Evolutionary conservation across 108 stramenopile genomes (phyloP), one percentile per base, ranked within the genome.

Genomic region (Cyclotella choctawhatcheeana): DNA sequence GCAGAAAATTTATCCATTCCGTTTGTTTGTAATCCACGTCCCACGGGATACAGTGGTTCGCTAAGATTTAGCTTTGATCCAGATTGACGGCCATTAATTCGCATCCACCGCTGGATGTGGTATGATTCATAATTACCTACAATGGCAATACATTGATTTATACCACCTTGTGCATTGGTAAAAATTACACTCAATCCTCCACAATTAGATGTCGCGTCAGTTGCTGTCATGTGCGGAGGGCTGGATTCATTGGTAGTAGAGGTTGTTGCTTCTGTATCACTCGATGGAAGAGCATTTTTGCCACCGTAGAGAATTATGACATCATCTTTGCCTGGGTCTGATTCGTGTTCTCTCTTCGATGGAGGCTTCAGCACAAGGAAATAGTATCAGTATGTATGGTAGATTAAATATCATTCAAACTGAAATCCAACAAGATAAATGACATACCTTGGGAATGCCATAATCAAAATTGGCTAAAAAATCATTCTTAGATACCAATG

Each of bases 61-160:
- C 62, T 16, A 5, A 27, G 7, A 48, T 87, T 63, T 2, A 87
- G 30, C 18, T 64, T 61, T 0, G 60, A 3, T 4, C 26, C 31
- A 34, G 20, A 30, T 14, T 54, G 31, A 12, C 59, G 43, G 0
- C 54, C 24, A 22, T 69, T 44, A 44, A 74, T 64, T 27, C 93
- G 56, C 86, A 94, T 75, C 77, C 77, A 79, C 2, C 90, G 84
- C 74, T 92, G 89, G 12, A 95, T 64, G 64, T 92, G 86, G 67
- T 83, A 95, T 18, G 85, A 84, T 77, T 91, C 89, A 34, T 86
- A 95, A 37, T 92, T 85, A 12, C 87, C 86, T 18, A 95, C 74
- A 8, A 95, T 70, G 8, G 88, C 93, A 35, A 65, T 78, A 43
- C 93, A 95, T 58, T 89, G 86, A 20, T 83, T 61, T 0, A 55